phyloP scores from a whole-genome alignment of 2,329 filamentous ascomycete species.

The Amauroascus niger region DNA sequence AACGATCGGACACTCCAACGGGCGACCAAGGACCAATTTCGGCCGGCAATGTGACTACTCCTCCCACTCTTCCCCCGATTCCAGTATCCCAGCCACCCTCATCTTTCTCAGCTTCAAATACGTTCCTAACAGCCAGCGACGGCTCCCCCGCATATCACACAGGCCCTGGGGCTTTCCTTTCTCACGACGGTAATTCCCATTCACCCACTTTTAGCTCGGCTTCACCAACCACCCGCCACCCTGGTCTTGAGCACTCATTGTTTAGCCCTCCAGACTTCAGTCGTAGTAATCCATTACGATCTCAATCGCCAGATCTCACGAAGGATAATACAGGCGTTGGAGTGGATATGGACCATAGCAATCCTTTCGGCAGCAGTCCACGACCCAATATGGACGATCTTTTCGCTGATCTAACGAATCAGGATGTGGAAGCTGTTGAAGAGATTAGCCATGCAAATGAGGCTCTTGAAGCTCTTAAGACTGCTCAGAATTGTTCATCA shows the following conservation, averaged over 20 bases:
- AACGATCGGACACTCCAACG: constrained; percentile 21
- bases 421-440: constrained; percentile 31
- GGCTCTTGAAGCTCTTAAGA: constrained; percentile 35
- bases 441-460: constrained; percentile 41
- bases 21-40: constrained; percentile 26
- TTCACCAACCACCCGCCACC: constrained; percentile 31
- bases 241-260: constrained; percentile 31
- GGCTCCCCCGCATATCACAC: constrained; percentile 32
- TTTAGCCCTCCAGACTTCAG: constrained; percentile 36
- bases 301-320: constrained; percentile 16
- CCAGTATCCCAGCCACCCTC: constrained; percentile 23
- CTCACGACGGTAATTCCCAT: constrained; percentile 26
- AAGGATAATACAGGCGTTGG: constrained; percentile 27
- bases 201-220: constrained; percentile 34
- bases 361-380: constrained; percentile 32
- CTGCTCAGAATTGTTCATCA: constrained; percentile 32
- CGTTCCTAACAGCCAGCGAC: constrained; percentile 31
- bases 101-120: constrained; percentile 33
- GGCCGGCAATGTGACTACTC: constrained; percentile 26
- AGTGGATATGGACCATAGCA: constrained; percentile 26
- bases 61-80: constrained; percentile 19
- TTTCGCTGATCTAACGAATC: constrained; percentile 40
- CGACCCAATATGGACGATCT: constrained; percentile 36
- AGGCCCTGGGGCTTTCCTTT: constrained; percentile 30
- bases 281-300: constrained; percentile 25